These are phyloP conservation scores for Poteriospumella lacustris DNA, from an alignment of 108 stramenopile genomes.

Conservation along the genomic window DNA sequence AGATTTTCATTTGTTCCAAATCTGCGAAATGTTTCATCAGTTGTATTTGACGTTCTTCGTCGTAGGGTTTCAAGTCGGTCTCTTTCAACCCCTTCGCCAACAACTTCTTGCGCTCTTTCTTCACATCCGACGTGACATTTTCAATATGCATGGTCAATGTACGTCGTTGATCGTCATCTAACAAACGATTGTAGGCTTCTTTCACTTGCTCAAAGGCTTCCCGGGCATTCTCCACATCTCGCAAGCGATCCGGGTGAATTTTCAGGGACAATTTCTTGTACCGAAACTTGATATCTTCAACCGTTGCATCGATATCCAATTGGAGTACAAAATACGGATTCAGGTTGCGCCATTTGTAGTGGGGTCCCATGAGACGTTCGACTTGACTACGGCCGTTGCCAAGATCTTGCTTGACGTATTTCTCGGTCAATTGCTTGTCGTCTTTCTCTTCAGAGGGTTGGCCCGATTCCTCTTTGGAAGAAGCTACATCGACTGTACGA, in stretches of 20 bases:
- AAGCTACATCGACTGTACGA: constrained; percentile 39
- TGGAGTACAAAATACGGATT: constrained; percentile 49
- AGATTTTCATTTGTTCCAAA: neutral
- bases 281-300: constrained; percentile 47
- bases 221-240: constrained; percentile 42
- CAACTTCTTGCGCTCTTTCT: neutral
- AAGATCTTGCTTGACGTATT: constrained; percentile 31
- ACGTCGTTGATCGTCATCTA: neutral
- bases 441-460: neutral
- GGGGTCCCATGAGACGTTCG: constrained; percentile 40
- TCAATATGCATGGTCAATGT: constrained; percentile 8
- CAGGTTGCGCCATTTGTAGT: constrained; percentile 55
- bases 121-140: neutral
- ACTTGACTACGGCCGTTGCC: constrained; percentile 44
- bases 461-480: neutral
- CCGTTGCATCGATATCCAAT: constrained; percentile 50
- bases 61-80: neutral
- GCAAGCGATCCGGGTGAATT: constrained; percentile 56
- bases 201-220: constrained; percentile 47
- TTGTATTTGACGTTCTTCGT: neutral
- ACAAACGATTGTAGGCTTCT: constrained; percentile 3
- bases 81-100: constrained; percentile 15
- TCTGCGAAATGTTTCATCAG: constrained; percentile 30
- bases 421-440: neutral
- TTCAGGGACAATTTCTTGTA: constrained; percentile 51